Conservation (phyloP, 2,329 filamentous ascomycete species). For the Bimuria novae-zelandiae region DNA sequence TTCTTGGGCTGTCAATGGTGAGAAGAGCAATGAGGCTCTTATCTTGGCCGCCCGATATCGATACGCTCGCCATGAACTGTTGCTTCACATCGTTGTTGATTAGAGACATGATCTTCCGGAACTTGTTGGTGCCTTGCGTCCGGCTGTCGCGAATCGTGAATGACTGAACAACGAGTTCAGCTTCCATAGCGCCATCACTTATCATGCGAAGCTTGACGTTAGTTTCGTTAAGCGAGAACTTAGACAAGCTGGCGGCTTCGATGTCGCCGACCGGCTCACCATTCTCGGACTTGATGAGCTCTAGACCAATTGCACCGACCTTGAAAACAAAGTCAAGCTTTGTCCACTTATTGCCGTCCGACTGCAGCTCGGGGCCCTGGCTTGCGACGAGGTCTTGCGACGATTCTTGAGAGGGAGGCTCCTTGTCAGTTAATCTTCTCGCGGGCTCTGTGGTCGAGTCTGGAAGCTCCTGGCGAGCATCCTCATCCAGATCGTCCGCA, state of each 20-base stretch:
- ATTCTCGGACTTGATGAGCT: conserved; percentile 78
- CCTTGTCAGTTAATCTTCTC: conserved; percentile 50
- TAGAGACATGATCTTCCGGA: conserved; percentile 96
- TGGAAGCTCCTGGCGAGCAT: conserved; percentile 75
- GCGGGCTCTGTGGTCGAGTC: conserved; percentile 57
- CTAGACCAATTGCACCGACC: conserved; percentile 83
- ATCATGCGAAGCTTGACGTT: conserved; percentile 91
- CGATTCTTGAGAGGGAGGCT: conserved; percentile 39
- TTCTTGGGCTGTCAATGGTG: conserved; percentile 89
- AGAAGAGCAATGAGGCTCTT: conserved; percentile 86
- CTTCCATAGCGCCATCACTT: conserved; percentile 87
- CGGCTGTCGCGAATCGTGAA: conserved; percentile 95
- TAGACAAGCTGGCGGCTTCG: conserved; percentile 81
- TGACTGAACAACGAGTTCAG: conserved; percentile 88
- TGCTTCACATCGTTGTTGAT: conserved; percentile 90
- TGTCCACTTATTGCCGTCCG: conserved; percentile 77
- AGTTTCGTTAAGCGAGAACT: conserved; percentile 92
- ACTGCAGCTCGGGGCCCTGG: conserved; percentile 68
- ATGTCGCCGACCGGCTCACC: conserved; percentile 78
- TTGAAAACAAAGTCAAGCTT: conserved; percentile 92
- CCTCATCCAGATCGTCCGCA: conserved; percentile 68
- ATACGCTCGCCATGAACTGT: conserved; percentile 97
- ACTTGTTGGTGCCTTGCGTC: conserved; percentile 89
- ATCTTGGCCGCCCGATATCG: conserved; percentile 84
- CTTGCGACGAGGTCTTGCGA: conserved; percentile 55